Evolutionary conservation across 1,284 basidiomycete genomes (phyloP).

Genomic region (Termitomyces sp.): DNA sequence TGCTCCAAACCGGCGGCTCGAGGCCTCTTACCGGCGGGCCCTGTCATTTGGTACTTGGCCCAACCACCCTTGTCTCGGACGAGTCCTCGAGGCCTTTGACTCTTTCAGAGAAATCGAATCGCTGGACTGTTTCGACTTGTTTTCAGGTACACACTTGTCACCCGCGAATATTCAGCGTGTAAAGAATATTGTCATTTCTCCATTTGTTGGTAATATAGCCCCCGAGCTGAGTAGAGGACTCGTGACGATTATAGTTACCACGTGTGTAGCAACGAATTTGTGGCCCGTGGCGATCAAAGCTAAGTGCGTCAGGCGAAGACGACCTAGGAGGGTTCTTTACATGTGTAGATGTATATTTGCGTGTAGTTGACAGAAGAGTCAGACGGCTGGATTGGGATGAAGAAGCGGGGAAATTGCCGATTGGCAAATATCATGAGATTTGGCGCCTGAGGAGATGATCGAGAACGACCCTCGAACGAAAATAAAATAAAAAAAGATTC

Average conservation of each 20-base stretch:
- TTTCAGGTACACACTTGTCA: background rate
- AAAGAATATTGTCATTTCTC: background rate
- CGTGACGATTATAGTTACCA: slow-evolving; percentile 7
- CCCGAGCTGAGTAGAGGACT: slow-evolving; percentile 3
- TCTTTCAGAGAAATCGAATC: slow-evolving; percentile 8
- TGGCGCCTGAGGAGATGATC: background rate
- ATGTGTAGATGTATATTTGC: background rate
- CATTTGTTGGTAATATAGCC: slow-evolving; percentile 5
- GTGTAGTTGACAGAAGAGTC: background rate
- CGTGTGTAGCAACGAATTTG: slow-evolving; percentile 6
- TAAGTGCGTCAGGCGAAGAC: slow-evolving; percentile 9
- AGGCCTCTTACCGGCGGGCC: slow-evolving; percentile 7
- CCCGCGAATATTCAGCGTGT: background rate
- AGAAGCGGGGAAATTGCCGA: background rate
- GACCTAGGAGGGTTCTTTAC: slow-evolving; percentile 3
- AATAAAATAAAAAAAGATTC: background rate
- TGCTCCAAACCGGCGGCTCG: no score
- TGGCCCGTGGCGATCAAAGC: background rate
- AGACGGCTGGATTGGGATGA: background rate
- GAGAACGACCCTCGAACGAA: background rate
- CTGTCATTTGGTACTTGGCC: no score
- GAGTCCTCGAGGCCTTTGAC: no score
- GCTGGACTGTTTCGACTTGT: background rate
- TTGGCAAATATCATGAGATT: background rate
- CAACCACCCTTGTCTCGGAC: no score